Evolutionary conservation across 108 stramenopile genomes (phyloP).

Genomic region (Mayamaea pseudoterrestris): DNA sequence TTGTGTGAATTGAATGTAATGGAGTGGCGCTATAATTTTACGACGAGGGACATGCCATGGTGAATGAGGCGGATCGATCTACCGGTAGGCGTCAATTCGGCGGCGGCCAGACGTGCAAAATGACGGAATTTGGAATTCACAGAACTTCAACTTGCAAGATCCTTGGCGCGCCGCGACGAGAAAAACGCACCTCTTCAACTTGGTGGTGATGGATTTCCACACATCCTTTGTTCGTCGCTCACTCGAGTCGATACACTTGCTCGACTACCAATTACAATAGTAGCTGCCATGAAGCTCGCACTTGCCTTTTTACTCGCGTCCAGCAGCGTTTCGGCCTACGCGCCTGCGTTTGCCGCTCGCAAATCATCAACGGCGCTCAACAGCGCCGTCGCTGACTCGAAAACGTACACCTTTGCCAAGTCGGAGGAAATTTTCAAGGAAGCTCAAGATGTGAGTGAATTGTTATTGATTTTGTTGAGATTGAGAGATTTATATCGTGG

Average conservation of each 20-base stretch:
- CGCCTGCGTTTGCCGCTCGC: background rate
- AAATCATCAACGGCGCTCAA: background rate
- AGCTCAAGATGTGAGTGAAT: slow-evolving; percentile 56
- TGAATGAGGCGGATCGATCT: no score
- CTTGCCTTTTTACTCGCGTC: background rate
- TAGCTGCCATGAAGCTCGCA: slow-evolving; percentile 1
- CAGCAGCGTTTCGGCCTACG: background rate
- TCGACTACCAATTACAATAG: background rate
- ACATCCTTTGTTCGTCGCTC: background rate
- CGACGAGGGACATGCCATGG: no score
- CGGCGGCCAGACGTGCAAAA: no score
- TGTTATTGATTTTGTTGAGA: background rate
- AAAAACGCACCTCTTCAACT: background rate
- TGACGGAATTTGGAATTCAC: slow-evolving; percentile 4
- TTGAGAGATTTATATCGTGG: background rate
- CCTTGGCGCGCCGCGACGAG: background rate
- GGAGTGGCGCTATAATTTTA: no score
- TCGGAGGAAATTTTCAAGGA: slow-evolving; percentile 81
- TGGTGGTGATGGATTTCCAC: background rate
- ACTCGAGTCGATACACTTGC: background rate
- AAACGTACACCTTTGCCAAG: slow-evolving; percentile 68
- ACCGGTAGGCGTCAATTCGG: no score
- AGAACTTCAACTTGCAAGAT: slow-evolving; percentile 1
- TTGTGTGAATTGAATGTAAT: no score
- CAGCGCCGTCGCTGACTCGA: slow-evolving; percentile 22